Evolutionary conservation across 2,329 filamentous ascomycete genomes (phyloP), one percentile per base, ranked within the genome.

Genomic region (Lithohypha guttulata): DNA sequence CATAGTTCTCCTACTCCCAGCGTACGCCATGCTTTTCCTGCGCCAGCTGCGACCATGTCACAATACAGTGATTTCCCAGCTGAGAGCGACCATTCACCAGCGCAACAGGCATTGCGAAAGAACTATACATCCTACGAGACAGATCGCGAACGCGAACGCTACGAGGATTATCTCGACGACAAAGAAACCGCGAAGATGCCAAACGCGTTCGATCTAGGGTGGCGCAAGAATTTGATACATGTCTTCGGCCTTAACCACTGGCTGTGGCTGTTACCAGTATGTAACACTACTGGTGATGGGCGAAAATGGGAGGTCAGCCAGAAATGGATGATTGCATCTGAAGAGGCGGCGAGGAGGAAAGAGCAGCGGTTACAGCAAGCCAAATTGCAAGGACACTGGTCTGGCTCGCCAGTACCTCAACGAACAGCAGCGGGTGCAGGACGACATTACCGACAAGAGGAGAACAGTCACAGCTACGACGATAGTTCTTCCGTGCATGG

Each of bases 291-390:
- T 0, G 89, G 89, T 22, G 84, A 98, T 58, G 91, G 91, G 15
- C 98, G 89, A 89, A 71, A 70, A 30, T 98, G 91, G 91, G 86
- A 95, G 53, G 74, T 87, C 1, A 93, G 78, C 54, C 70, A 75
- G 1, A 76, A 75, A 49, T 98, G 91, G 82, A 47, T 83, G 2
- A 76, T 79, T 23, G 81, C 79, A 34, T 57, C 61, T 19, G 56
- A 55, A 27, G 57, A 63, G 31, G 35, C 41, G 19, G 41, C 34
- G 13, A 39, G 29, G 18, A 30, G 42, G 15, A 49, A 48, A 41
- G 44, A 50, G 27, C 29, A 35, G 29, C 32, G 46, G 13, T 15
- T 50, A 9, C 42, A 39, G 15, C 40, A 36, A 5, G 43, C 42
- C 28, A 38, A 22, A 54, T 59, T 20, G 55, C 59, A 42, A 21